phyloP scores from a whole-genome alignment of 495 filamentous ascomycete genomes.

The Trichocladium uniseriatum region DNA sequence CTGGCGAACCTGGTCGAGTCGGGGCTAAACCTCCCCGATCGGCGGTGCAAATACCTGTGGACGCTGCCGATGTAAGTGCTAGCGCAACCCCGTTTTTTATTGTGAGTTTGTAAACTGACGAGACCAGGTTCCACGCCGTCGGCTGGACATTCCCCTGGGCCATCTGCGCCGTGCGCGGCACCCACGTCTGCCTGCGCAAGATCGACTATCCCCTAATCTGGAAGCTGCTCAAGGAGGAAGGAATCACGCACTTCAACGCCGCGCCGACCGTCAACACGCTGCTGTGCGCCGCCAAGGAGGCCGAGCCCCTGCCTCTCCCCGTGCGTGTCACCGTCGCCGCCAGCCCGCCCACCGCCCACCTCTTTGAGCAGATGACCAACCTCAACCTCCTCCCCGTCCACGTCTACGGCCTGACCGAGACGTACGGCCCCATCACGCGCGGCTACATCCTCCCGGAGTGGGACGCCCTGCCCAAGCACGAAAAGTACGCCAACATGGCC shows the following conservation, averaged over 20 bases:
- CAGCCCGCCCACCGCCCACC: conserved; percentile 73
- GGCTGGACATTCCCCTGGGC: conserved; percentile 89
- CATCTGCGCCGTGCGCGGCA: conserved; percentile 81
- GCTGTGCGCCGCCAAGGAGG: conserved; percentile 67
- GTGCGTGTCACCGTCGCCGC: conserved; percentile 91
- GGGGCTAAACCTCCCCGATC: conserved; percentile 59
- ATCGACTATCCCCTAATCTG: conserved; percentile 93
- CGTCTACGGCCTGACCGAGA: conserved; percentile 91
- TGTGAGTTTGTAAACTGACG: neutral
- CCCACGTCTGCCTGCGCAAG: conserved; percentile 90
- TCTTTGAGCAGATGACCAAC: conserved; percentile 81
- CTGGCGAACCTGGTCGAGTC: conserved; percentile 83
- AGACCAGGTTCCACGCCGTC: conserved; percentile 68
- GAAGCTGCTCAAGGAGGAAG: conserved; percentile 71
- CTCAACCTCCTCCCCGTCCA: conserved; percentile 88
- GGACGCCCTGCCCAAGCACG: conserved; percentile 57
- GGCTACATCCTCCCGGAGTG: conserved; percentile 79
- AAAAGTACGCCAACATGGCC: conserved; percentile 80
- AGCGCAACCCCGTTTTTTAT: neutral
- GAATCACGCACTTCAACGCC: conserved; percentile 89
- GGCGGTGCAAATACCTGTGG: conserved; percentile 78
- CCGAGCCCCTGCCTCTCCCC: conserved; percentile 54
- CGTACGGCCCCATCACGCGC: conserved; percentile 93
- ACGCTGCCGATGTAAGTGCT: conserved; percentile 65
- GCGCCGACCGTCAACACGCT: conserved; percentile 95